A percentile compares a stretch with the other conserved stretches of the same genome.
phyloP scores from a whole-genome alignment of 352 stramenopile genomes.

The Phytophthora hibernalis region DNA sequence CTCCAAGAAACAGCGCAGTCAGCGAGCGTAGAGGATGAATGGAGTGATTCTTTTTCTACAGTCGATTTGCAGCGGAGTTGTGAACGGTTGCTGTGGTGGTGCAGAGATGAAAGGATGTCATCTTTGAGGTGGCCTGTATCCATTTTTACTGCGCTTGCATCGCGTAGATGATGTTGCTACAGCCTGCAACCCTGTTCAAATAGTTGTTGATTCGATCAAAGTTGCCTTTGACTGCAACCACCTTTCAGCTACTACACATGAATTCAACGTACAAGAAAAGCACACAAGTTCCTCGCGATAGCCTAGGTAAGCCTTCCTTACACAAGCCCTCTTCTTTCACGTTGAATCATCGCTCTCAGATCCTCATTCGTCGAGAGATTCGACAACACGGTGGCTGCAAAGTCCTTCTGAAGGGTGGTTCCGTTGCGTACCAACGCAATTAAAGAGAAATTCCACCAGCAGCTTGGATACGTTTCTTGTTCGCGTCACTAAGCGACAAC shows the following conservation, averaged over 20 bases:
- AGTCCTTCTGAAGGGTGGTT: background rate
- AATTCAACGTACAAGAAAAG: too few relatives aligned
- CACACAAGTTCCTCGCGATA: background rate
- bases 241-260: too few relatives aligned
- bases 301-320: background rate
- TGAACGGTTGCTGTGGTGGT: too few relatives aligned
- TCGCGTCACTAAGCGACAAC: background rate
- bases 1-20: constrained; percentile 83
- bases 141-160: too few relatives aligned
- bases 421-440: background rate
- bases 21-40: constrained; percentile 42
- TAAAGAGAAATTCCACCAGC: constrained; percentile 8
- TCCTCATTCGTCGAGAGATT: background rate
- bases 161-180: too few relatives aligned
- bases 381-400: background rate
- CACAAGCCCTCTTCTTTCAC: background rate
- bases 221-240: too few relatives aligned
- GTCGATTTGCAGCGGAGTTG: too few relatives aligned
- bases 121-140: background rate
- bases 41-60: too few relatives aligned
- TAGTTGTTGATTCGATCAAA: too few relatives aligned
- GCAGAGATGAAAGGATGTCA: too few relatives aligned
- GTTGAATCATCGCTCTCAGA: background rate
- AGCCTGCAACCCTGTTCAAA: too few relatives aligned
- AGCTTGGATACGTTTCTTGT: background rate